Base-by-base conservation (phyloP, 768 basidiomycete species). In the Phlebiopsis flavidoalba region DNA sequence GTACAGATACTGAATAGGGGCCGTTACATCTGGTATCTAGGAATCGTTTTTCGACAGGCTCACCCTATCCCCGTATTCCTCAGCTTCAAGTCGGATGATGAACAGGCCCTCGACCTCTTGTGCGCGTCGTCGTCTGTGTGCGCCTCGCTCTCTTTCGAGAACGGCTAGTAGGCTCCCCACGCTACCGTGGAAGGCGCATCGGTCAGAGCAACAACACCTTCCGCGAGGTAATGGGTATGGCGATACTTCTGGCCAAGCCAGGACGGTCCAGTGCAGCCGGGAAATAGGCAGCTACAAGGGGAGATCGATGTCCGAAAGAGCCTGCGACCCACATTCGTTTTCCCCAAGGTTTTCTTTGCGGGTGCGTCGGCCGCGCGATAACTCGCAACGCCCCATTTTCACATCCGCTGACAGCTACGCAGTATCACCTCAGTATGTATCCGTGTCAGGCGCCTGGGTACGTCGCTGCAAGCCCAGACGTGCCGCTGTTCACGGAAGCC, bases 31-130 rank as follows among this genome's bases (percentile, higher is more conserved):
- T 60, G 31, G 40, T 50, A n/a, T 15, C 22, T 43, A 85, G 83
- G 72, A 83, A 12, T 76, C 73, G 5, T 85, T 77, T n/a, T 67
- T 76, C 82, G 12, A 67, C 79, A n/a, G 82, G 81, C 7, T 79
- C 80, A n/a, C 8, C 76, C 79, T 0, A 75, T 86, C 5, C 83
- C 83, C 8, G 68, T 87, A 8, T 68, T 72, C 46, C 60, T 85
- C n/a, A 80, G 79, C 3, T 63, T 86, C 35, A 72, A 65, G 22
- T 73, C 80, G 24, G 62, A 68, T 1, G 80, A 85, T 66, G 64
- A 73, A 11, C 79, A 80, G 19, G 80, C 79, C 0, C 74, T 86
- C 10, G 83, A 85, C 61, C 65, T 83, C 4, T 73, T 85, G 7
- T 72, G 80, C 14, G 71, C 65, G 22, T 75, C 79, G 0, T 68